Base-by-base conservation (phyloP, 495 filamentous ascomycete species). In the Xylaria flabelliformis region DNA sequence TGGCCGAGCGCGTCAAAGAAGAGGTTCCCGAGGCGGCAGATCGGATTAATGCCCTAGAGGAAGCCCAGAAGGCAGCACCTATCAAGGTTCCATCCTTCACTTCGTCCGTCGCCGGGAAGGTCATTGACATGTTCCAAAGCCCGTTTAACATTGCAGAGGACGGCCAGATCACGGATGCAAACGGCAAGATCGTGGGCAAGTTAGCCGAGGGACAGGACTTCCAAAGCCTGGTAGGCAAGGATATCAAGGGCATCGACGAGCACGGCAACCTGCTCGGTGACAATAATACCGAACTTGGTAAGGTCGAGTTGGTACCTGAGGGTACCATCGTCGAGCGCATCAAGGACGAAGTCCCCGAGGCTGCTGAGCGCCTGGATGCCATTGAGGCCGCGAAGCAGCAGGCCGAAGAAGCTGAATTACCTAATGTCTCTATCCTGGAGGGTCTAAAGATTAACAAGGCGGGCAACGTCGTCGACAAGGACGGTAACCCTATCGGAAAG, bases 191-290 rank as follows among this genome's bases (percentile, higher is more conserved):
- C 62, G 86, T 95, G 70, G 93, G 93, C 59, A 88, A 89, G 39
- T 86, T 90, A 62, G 86, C 88, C 53, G 87, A 91, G 62, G 93
- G 91, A 48, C 88, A 91, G 76, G 89, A 86, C 87, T 58, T 88
- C 88, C 77, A 89, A 90, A 86, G 91, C 69, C 80, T 89, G 36
- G 88, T 96, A 63, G 93, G 93, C 32, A 85, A 88, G 72, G 84
- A 96, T 29, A 82, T 91, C 15, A 89, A 93, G 63, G 93, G 93
- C 34, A 92, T 96, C 50, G 94, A 96, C 74, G 86, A 91, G 56
- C 91, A 96, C 75, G 94, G 94, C 17, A 93, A 96, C 72, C 91
- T 97, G 56, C 81, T 94, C 48, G 94, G 94, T 74, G 91, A 89
- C 73, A 89, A 88, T 64, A 94, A 93, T 53, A 94, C 93, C 75